Base-by-base conservation (phyloP, 352 stramenopile genomes). In the Phytophthora macrochlamydospora region DNA sequence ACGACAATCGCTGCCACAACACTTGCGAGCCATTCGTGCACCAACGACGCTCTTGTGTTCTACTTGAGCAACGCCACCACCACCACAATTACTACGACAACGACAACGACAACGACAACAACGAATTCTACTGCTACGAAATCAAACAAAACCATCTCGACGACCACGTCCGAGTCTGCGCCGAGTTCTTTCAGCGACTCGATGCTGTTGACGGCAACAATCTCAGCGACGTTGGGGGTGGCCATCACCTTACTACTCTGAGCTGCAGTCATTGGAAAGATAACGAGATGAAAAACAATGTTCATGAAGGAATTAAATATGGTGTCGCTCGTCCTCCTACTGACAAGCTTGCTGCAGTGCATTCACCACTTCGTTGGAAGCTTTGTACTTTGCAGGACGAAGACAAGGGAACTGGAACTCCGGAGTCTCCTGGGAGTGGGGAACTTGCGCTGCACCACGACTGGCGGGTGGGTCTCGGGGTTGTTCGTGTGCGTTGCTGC, bases 401-500 rank as follows among this genome's bases (percentile, higher is more conserved):
- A 91, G 67, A 12, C 71, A 73, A 37, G 83, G 83, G 42, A 91
- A 91, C 60, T 91, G 83, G 48, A 80, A 83, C 30, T 88, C 69
- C 8, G 80, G 78, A 1, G 66, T 75, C 56, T 91, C 80, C 4
- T 30, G 64, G 18, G 83, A 85, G 18, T 68, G 51, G 4, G 54
- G 54, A 87, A 89, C 50, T 83, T 79, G 40, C 67, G 43, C 37
- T 77, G 59, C 0, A 91, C 64, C 12, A 70, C 30, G 18, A 90
- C 57, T 4, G 81, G 69, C 29, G 73, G 43, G 30, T 62, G 45
- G 1, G 7, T 54, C 1, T 59, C 52, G 7, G 49, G 48, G 7
- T n/a, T 51, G 9, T 65, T 71, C 18, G 73, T 71, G 56, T 69
- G 49, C 18, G 73, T 45, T 46, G 58, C 62, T 31, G 45, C 56